Evolutionary conservation across 192 early-diverging fungal genomes (phyloP).

Genomic region (Backusella morwellensis): DNA sequence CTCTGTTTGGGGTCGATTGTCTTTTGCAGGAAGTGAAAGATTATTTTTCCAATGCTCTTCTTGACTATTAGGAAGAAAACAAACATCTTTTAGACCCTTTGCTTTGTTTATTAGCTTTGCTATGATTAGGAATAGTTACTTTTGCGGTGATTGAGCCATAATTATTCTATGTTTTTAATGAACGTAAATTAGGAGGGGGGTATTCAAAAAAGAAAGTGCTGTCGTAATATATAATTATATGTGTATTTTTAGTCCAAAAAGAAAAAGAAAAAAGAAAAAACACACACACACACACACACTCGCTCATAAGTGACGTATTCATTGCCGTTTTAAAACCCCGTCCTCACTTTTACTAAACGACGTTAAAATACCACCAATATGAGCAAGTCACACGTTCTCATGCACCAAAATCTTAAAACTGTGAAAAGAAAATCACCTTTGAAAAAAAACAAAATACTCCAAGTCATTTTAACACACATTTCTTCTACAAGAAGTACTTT

Average conservation of each 20-base stretch:
- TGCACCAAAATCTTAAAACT: no score
- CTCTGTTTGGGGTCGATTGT: conserved; percentile 92
- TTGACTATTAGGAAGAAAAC: conserved; percentile 35
- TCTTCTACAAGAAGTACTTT: no score
- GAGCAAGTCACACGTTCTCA: no score
- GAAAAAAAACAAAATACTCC: no score
- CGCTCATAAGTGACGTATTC: no score
- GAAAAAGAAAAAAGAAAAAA: not conserved
- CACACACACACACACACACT: no score
- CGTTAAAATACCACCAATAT: no score
- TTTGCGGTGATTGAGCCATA: not conserved
- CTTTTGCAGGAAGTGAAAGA: conserved; percentile 78
- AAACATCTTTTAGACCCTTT: not conserved
- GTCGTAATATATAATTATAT: not conserved
- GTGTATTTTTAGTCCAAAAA: not conserved
- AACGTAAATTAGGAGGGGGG: not conserved
- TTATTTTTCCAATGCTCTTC: conserved; percentile 77
- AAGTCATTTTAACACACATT: no score
- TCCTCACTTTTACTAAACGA: no score
- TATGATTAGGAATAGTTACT: not conserved
- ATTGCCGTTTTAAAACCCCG: no score
- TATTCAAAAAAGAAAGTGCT: not conserved
- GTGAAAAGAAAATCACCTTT: no score
- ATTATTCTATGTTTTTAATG: not conserved
- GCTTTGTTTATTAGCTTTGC: not conserved